Evolutionary conservation across 139 green algal genomes (phyloP).

Genomic region (Limnomonas spitsbergensis): DNA sequence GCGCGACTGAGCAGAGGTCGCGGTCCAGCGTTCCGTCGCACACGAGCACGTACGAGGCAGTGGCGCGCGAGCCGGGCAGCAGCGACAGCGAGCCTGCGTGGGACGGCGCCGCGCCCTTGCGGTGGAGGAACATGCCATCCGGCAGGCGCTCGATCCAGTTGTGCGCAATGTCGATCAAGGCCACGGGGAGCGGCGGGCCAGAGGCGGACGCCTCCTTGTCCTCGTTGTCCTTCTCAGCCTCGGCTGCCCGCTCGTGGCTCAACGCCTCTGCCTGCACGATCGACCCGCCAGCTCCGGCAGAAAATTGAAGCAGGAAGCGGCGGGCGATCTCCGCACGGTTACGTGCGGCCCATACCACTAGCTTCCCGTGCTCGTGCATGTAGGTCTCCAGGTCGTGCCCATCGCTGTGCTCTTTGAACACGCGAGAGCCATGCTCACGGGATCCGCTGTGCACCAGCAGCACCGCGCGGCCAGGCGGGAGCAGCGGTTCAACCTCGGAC

Average conservation of each 20-base stretch:
- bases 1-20: neutral
- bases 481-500: neutral
- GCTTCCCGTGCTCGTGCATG: neutral
- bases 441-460: slow-evolving; percentile 10
- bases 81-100: neutral
- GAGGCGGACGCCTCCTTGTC: too few species aligned
- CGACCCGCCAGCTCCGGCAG: neutral
- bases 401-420: neutral
- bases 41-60: neutral
- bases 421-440: neutral
- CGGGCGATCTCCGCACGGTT: slow-evolving; percentile 7
- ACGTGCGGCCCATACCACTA: neutral
- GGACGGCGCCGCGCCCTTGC: neutral
- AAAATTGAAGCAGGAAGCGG: slow-evolving; percentile 5
- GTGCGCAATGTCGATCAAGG: neutral
- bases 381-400: neutral
- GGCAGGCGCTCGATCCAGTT: slow-evolving; percentile 9
- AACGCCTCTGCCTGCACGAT: neutral
- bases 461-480: neutral
- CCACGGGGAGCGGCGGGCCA: neutral
- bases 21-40: neutral
- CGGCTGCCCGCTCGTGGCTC: neutral
- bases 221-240: neutral
- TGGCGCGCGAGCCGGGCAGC: neutral
- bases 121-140: slow-evolving; percentile 9